Evolutionary conservation across 148 eudicot species (phyloP).

Genomic region (Rhododendron ferrugineum): DNA sequence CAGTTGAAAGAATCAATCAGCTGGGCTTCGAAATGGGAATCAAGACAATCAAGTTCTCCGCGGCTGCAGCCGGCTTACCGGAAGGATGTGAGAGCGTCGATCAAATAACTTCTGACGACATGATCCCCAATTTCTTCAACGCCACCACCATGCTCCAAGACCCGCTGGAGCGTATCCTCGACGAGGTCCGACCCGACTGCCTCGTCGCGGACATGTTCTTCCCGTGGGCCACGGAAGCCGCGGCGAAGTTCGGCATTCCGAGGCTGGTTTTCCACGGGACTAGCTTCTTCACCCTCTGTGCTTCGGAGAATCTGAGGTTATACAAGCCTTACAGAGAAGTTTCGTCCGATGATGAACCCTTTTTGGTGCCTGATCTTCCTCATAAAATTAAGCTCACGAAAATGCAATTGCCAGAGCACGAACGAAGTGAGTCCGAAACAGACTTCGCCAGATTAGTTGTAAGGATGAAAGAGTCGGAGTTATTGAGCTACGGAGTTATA

Average conservation of each 20-base stretch:
- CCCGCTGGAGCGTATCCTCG: background rate
- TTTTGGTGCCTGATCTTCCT: slow-evolving; percentile 36
- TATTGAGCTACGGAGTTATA: slow-evolving; percentile 41
- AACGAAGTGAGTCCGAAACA: background rate
- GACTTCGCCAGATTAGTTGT: background rate
- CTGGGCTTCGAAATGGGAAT: slow-evolving; percentile 7
- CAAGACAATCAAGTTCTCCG: slow-evolving; percentile 20
- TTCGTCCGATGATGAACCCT: slow-evolving; percentile 36
- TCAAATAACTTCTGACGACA: slow-evolving; percentile 19
- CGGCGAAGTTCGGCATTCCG: slow-evolving; percentile 36
- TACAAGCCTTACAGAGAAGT: slow-evolving; percentile 31
- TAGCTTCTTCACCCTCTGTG: slow-evolving; percentile 30
- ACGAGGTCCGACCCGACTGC: slow-evolving; percentile 22
- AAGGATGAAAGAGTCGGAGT: slow-evolving; percentile 20
- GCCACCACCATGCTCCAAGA: slow-evolving; percentile 15
- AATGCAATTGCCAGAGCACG: slow-evolving; percentile 11
- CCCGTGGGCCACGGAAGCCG: slow-evolving; percentile 33
- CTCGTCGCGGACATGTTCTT: slow-evolving; percentile 44
- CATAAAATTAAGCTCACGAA: slow-evolving; percentile 24
- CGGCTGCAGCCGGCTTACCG: slow-evolving; percentile 34
- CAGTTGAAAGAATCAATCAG: slow-evolving; percentile 5
- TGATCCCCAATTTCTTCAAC: background rate
- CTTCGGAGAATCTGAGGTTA: slow-evolving; percentile 11
- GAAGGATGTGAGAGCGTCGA: slow-evolving; percentile 29
- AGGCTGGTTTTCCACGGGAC: slow-evolving; percentile 53